These are phyloP conservation scores for Populus pruinosa DNA, from an alignment of 345 rosid species.

Conservation along the genomic window DNA sequence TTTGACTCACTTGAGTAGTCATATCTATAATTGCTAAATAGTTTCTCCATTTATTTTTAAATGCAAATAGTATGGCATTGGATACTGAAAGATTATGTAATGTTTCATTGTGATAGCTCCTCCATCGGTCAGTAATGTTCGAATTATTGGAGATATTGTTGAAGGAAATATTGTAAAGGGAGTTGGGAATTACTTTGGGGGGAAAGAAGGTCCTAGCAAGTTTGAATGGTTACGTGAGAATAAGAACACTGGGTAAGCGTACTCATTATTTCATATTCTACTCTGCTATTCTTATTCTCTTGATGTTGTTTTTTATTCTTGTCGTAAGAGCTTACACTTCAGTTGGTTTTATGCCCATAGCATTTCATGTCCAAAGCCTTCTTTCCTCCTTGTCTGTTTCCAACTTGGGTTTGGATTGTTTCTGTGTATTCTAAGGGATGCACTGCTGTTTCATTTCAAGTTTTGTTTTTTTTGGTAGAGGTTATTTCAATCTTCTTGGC, in stretches of 20 bases:
- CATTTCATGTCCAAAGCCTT: background rate
- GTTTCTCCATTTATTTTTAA: background rate
- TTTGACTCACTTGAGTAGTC: background rate
- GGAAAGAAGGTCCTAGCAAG: constrained; percentile 97
- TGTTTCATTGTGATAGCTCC: constrained; percentile 61
- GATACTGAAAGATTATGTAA: constrained; percentile 19
- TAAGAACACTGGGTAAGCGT: constrained; percentile 71
- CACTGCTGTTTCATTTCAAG: background rate
- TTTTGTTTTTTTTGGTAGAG: background rate
- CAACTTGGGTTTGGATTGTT: background rate
- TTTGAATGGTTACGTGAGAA: constrained; percentile 84
- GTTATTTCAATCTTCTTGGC: background rate
- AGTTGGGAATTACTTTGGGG: constrained; percentile 89
- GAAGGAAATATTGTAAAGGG: constrained; percentile 80
- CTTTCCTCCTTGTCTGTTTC: background rate
- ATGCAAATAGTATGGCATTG: background rate
- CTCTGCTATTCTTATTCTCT: background rate
- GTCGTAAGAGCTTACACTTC: background rate
- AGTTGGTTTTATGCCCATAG: background rate
- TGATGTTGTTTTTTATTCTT: background rate
- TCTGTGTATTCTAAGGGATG: background rate
- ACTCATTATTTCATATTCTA: background rate
- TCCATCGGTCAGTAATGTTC: constrained; percentile 77
- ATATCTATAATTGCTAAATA: background rate
- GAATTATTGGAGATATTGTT: constrained; percentile 70